A percentile compares a stretch with the other conserved stretches of the same genome.
phyloP scores from a whole-genome alignment of 202 grass and related monocot genomes.

The Musa balbisiana region DNA sequence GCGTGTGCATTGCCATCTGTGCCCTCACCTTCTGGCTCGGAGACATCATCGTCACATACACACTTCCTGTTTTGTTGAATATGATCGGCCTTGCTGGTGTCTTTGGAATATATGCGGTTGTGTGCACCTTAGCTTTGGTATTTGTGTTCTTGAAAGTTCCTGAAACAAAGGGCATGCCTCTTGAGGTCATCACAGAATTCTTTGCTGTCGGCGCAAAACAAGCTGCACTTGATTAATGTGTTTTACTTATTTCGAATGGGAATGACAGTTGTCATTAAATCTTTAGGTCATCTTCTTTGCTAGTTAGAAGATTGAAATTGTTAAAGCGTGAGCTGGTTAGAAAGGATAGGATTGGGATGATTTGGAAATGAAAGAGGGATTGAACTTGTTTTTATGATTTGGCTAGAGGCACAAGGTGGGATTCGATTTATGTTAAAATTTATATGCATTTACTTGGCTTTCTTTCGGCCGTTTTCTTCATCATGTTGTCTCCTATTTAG shows the following conservation, averaged over 20 bases:
- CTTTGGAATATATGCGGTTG: constrained; percentile 66
- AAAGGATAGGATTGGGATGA: no score
- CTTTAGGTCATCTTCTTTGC: no score
- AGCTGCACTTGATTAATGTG: constrained; percentile 30
- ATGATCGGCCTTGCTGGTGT: constrained; percentile 69
- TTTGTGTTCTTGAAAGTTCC: constrained; percentile 88
- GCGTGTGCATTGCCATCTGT: constrained; percentile 78
- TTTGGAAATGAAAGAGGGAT: no score
- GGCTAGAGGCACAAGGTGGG: no score
- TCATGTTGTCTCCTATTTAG: no score
- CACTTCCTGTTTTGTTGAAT: constrained; percentile 66
- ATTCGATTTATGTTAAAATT: no score
- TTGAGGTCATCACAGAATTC: constrained; percentile 88
- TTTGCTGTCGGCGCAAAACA: constrained; percentile 66
- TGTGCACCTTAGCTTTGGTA: constrained; percentile 51
- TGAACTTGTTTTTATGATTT: no score
- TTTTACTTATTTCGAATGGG: neutral
- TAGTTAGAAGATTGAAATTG: no score
- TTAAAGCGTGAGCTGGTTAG: no score
- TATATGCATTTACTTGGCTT: no score
- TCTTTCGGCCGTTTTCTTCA: no score
- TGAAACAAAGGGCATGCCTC: constrained; percentile 92
- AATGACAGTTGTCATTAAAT: no score
- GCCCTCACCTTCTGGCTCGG: constrained; percentile 67
- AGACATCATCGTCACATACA: constrained; percentile 72